Evolutionary conservation across 805 yeast genomes (phyloP), one percentile per base, ranked within the genome.

Genomic region (Sporopachydermia quercuum): DNA sequence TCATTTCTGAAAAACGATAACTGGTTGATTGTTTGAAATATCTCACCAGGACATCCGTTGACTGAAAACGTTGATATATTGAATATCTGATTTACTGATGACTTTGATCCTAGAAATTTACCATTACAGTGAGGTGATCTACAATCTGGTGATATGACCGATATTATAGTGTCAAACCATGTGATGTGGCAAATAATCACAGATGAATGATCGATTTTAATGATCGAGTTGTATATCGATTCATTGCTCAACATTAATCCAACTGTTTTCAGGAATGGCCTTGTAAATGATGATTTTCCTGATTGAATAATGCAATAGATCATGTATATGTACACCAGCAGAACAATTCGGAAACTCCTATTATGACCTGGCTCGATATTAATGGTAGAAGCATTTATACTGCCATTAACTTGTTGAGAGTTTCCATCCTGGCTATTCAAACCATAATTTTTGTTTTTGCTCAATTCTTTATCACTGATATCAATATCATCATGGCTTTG

Each of bases 31-130:
- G 70, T 63, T 14, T 54, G 51, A 49, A 73, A 72, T 1, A 73
- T 65, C 43, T 71, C 76, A 3, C 74, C 76, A 0, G 78, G 78
- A 45, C 78, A 73, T 1, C 77, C 78, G 68, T 69, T 70, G 66
- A 73, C 62, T 41, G 61, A 62, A 4, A 70, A 61, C 0, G 76
- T 70, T 14, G 76, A 70, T 3, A 67, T 59, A n/a, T n/a, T n/a
- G n/a, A n/a, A n/a, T n/a, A n/a, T n/a, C n/a, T n/a, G n/a, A n/a
- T n/a, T n/a, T 6, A 50, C 48, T 42, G 62, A 66, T 18, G 52
- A 47, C 39, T 55, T 59, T 5, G 60, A 54, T 2, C 78, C 78
- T 46, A 69, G 71, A 75, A 76, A 72, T 15, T 54, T 61, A 5
- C 70, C 66, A 18, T 61, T 64, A 51, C 76, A 70, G 41, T 57